These are phyloP conservation scores for Chamaenerion angustifolium DNA, from an alignment of 345 rosid genomes.

Conservation along the genomic window DNA sequence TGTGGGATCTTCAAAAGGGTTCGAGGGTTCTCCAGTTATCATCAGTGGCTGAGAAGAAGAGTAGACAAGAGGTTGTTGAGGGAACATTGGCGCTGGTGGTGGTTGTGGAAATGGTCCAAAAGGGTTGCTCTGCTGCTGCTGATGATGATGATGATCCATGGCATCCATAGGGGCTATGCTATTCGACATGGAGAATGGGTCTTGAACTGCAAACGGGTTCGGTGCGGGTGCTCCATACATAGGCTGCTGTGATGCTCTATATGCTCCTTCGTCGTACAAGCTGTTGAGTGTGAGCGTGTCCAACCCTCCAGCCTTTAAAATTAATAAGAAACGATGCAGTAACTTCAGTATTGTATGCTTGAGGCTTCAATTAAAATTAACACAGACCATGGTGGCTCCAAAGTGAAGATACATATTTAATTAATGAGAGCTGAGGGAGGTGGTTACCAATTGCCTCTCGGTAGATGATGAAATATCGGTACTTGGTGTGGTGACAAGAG, in stretches of 20 bases:
- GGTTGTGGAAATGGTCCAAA: constrained; percentile 48
- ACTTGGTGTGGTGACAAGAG: constrained; percentile 71
- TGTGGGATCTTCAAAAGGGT: constrained; percentile 12
- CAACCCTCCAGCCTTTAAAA: constrained; percentile 76
- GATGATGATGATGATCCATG: constrained; percentile 1
- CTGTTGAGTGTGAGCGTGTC: constrained; percentile 81
- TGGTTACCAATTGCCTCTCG: constrained; percentile 73
- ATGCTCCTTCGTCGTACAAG: constrained; percentile 69
- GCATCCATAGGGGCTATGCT: constrained; percentile 28
- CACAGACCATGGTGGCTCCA: no score
- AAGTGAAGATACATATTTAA: neutral
- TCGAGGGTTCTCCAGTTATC: neutral
- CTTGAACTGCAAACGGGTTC: constrained; percentile 47
- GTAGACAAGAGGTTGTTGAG: constrained; percentile 10
- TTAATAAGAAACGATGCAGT: no score
- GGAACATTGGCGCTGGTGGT: constrained; percentile 11
- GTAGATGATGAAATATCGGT: constrained; percentile 54
- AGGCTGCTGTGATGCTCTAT: constrained; percentile 73
- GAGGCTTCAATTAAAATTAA: no score
- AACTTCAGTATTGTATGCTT: no score
- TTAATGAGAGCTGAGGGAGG: neutral
- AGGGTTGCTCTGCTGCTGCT: constrained; percentile 48
- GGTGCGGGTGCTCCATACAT: constrained; percentile 74
- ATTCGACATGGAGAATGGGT: constrained; percentile 19
- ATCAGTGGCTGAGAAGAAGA: neutral